phyloP scores from a whole-genome alignment of 2,329 filamentous ascomycete species.

The Stachybotrys elegans region DNA sequence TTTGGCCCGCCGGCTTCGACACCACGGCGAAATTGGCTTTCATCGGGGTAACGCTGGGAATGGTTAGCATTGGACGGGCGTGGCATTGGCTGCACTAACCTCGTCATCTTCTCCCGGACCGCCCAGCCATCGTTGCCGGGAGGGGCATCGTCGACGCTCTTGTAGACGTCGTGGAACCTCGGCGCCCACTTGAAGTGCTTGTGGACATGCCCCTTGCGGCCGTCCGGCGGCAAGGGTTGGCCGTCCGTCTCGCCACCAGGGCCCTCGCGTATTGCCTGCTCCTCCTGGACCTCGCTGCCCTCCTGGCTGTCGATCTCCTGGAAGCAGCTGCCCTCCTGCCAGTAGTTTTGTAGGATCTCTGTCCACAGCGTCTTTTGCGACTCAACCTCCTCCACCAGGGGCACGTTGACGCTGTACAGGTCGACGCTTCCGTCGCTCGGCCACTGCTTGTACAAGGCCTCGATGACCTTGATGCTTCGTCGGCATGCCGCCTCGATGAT shows the following conservation, averaged over 20 bases:
- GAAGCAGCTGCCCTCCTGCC: slow-evolving; percentile 79
- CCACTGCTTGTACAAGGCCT: slow-evolving; percentile 75
- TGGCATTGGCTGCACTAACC: slow-evolving; percentile 43
- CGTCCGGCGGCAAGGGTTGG: slow-evolving; percentile 18
- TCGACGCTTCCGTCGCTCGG: slow-evolving; percentile 61
- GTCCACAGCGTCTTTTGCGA: slow-evolving; percentile 74
- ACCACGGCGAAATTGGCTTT: slow-evolving; percentile 91
- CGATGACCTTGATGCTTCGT: slow-evolving; percentile 71
- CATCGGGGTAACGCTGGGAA: slow-evolving; percentile 73
- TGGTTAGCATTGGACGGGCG: not conserved
- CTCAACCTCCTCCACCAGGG: slow-evolving; percentile 72
- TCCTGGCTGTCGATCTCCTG: slow-evolving; percentile 66
- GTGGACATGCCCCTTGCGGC: slow-evolving; percentile 54
- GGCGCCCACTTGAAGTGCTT: slow-evolving; percentile 96
- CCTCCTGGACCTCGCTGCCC: slow-evolving; percentile 63
- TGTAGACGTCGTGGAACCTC: slow-evolving; percentile 78
- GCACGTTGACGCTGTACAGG: slow-evolving; percentile 89
- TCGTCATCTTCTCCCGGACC: slow-evolving; percentile 81
- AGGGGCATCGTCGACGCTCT: slow-evolving; percentile 72
- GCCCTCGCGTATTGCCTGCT: slow-evolving; percentile 66
- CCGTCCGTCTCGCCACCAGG: slow-evolving; percentile 45
- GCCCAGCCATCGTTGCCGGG: slow-evolving; percentile 92
- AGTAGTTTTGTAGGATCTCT: slow-evolving; percentile 84
- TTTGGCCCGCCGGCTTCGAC: too few species aligned
- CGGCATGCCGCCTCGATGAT: slow-evolving; percentile 74